Base-by-base conservation (phyloP, 106 monocot species). In the Platanthera zijinensis region DNA sequence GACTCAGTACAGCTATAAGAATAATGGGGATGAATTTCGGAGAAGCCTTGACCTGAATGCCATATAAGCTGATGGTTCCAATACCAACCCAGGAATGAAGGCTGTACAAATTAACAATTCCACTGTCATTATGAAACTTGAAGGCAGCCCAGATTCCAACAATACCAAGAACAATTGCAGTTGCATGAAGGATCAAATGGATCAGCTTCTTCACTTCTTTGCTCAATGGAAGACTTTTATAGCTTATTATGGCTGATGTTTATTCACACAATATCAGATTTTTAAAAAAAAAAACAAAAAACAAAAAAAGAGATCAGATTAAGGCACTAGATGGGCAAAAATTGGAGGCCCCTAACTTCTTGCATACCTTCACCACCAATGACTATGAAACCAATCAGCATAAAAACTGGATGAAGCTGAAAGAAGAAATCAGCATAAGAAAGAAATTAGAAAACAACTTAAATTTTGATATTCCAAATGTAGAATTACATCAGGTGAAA, bases 11-110 rank as follows among this genome's bases (percentile, higher is more conserved):
- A 2, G 39, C 39, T 39, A 32, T 1, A 39, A 39, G 39, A 39
- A 25, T 15, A 70, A 47, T n/a, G 8, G 70, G 17, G 47, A 70
- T 48, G 21, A 70, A 22, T 51, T 72, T 50, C 50, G 21, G 48
- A 15, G 11, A 21, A 52, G 59, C 0, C 46, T 59, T 49, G 82
- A 95, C 95, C 90, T 95, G 95, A 84, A 97, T 66, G 12, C 78
- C 91, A 79, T 91, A 97, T 48, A 97, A 77, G 68, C 71, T 77
- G 80, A 97, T 89, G 3, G 94, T 89, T 9, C 89, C 94, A 21
- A 97, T 77, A 5, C 97, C 97, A 67, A 97, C 74, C 97, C 97
- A 97, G 30, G 97, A 97, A 80, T 97, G 97, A 78, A 97, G 81
- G 76, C 91, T 94, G 77, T 97, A 97, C 13, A 97, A 79, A 78